Base-by-base conservation (phyloP, 2,329 filamentous ascomycete species). In the Aspergillus cejpii region DNA sequence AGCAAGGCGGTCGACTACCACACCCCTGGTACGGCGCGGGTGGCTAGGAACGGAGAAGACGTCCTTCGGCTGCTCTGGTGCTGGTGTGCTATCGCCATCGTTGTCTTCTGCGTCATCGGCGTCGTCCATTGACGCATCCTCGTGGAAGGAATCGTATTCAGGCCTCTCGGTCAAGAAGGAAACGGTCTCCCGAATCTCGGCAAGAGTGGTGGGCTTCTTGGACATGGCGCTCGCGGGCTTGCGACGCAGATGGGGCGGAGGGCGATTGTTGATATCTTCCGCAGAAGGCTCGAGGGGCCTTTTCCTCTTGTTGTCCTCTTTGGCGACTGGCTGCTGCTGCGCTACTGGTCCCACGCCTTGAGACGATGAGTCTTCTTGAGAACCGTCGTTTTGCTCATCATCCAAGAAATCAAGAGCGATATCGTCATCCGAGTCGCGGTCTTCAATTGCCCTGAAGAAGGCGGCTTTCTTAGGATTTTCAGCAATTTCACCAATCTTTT, bases 401-500 rank as follows among this genome's bases (percentile, higher is more conserved):
- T 83, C 78, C 6, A 88, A 68, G 57, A 94, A 84, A 53, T 90
- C 85, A 65, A 85, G 78, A 43, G 88, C 84, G 43, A 92, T 83
- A 37, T 87, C 85, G 48, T 76, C 74, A 17, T 76, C 74, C n/a
- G 56, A 76, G 75, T 83, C 85, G 39, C 79, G 79, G 61, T 96
- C 90, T 58, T 95, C 89, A 41, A 98, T 86, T 5, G 88, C 88
- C 52, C 82, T 83, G 55, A 98, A 76, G 71, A 98, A 98, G 0
- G 92, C 92, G 49, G 85, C 78, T 62, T 89, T 91, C 62, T 91
- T 90, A 2, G 87, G 87, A 57, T 94, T 89, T 62, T 88, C 82
- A 26, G 87, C 89, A 51, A 97, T 87, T 66, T 91, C 90, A 61
- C 85, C 87, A 56, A 98, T 81, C 28, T 88, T 87, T 65, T 95